Percentiles rank a stretch among this genome's conserved stretches.
These are phyloP conservation scores for Cladosporium colombiae DNA, from an alignment of 2,329 filamentous ascomycete genomes.

Conservation along the genomic window DNA sequence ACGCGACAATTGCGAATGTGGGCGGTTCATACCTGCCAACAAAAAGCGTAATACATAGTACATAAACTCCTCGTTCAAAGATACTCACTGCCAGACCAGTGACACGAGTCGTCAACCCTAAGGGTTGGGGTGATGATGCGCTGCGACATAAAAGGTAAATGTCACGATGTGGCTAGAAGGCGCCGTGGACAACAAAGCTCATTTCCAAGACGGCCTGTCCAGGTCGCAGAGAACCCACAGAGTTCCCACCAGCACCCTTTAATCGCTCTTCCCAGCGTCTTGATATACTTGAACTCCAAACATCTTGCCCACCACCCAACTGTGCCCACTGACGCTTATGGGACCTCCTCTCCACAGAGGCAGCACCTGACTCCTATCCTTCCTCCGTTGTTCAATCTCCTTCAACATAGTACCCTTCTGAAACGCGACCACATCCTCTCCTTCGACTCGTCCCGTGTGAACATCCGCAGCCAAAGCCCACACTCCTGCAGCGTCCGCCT, in stretches of 20 bases:
- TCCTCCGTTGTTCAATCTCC: slow-evolving; percentile 33
- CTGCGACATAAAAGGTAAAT: neutral
- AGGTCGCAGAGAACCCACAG: neutral
- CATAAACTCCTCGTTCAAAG: neutral
- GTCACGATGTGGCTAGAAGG: neutral
- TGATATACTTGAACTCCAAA: slow-evolving; percentile 38
- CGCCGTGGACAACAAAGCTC: neutral
- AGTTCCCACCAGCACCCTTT: neutral
- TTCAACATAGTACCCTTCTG: slow-evolving; percentile 36
- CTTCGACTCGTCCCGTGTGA: slow-evolving; percentile 33
- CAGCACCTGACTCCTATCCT: slow-evolving; percentile 36
- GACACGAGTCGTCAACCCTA: neutral
- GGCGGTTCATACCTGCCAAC: neutral
- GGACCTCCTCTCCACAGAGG: slow-evolving; percentile 40
- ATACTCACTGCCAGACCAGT: neutral
- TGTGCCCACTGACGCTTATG: slow-evolving; percentile 37
- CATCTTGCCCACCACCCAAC: slow-evolving; percentile 36
- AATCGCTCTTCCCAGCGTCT: slow-evolving; percentile 30
- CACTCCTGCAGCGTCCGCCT: slow-evolving; percentile 36
- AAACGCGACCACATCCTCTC: slow-evolving; percentile 37
- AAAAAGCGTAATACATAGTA: neutral
- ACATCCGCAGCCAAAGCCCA: slow-evolving; percentile 38
- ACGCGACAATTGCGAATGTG: neutral
- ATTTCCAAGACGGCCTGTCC: neutral
- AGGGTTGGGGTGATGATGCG: neutral